A percentile compares a stretch with the other conserved stretches of the same genome.
Evolutionary conservation across 495 filamentous ascomycete species (phyloP).

Genomic region (Penicillium psychrofluorescens): DNA sequence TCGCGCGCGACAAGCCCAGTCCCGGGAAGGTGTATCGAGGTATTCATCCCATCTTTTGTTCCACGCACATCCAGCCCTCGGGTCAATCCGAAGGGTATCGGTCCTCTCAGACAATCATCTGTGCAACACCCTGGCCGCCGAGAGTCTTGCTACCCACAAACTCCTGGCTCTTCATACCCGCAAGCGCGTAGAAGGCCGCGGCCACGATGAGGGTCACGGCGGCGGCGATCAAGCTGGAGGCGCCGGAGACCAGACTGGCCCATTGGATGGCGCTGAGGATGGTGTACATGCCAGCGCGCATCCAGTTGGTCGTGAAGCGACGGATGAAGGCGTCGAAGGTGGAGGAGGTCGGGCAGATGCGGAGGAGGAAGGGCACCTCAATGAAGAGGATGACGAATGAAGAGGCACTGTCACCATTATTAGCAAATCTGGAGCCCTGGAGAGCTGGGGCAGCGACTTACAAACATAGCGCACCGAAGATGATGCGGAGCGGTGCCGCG

Average conservation of each 20-base stretch:
- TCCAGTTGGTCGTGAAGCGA: slow-evolving; percentile 88
- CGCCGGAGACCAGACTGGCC: slow-evolving; percentile 54
- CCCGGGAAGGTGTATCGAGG: slow-evolving; percentile 7
- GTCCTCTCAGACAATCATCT: slow-evolving; percentile 82
- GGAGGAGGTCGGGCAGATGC: slow-evolving; percentile 93
- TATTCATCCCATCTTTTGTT: slow-evolving; percentile 13
- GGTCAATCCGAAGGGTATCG: neutral
- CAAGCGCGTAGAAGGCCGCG: slow-evolving; percentile 72
- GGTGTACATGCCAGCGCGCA: slow-evolving; percentile 86
- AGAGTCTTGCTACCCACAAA: slow-evolving; percentile 97
- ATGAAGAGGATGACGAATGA: slow-evolving; percentile 89
- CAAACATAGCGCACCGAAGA: slow-evolving; percentile 83
- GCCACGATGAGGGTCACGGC: slow-evolving; percentile 76
- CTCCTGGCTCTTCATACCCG: slow-evolving; percentile 82
- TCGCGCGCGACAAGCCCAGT: slow-evolving; percentile 3
- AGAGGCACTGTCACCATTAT: slow-evolving; percentile 51
- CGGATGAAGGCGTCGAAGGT: slow-evolving; percentile 88
- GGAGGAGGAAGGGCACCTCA: slow-evolving; percentile 90
- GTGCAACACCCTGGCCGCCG: slow-evolving; percentile 86
- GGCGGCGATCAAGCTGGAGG: slow-evolving; percentile 74
- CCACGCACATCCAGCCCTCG: neutral
- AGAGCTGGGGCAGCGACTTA: slow-evolving; percentile 39
- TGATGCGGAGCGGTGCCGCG: slow-evolving; percentile 57
- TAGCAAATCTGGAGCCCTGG: neutral
- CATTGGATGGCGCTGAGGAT: slow-evolving; percentile 78